Evolutionary conservation across 202 grass and related monocot genomes (phyloP).

Genomic region (Elaeis oleifera): DNA sequence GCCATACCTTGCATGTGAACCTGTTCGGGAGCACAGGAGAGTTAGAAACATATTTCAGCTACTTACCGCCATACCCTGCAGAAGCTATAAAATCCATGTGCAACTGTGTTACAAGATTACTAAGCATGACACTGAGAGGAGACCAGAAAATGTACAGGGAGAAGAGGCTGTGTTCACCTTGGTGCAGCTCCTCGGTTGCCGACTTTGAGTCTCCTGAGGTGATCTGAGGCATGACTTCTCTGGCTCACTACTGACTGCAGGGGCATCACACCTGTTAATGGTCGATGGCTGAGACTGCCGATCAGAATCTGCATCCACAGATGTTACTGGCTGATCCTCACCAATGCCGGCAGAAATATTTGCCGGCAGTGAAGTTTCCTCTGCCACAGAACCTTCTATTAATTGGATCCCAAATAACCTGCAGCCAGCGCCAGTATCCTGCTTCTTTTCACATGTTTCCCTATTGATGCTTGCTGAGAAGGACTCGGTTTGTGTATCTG

Average conservation of each 20-base stretch:
- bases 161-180: constrained; percentile 41
- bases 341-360: constrained; percentile 23
- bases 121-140: too few species aligned
- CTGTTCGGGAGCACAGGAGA: constrained; percentile 15
- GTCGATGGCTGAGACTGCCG: constrained; percentile 52
- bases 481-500: constrained; percentile 37
- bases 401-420: constrained; percentile 94
- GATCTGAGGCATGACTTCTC: constrained; percentile 16
- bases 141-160: too few species aligned
- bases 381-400: constrained; percentile 35
- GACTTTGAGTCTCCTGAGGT: constrained; percentile 44
- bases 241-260: constrained; percentile 36
- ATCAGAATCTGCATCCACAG: constrained; percentile 33
- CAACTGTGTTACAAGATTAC: neutral
- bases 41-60: too few species aligned
- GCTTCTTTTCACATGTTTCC: constrained; percentile 40
- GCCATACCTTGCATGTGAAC: constrained; percentile 95
- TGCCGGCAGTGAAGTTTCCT: constrained; percentile 26
- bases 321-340: constrained; percentile 34
- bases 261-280: constrained; percentile 37
- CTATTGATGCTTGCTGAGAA: constrained; percentile 44
- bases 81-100: neutral
- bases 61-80: neutral
- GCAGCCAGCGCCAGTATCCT: constrained; percentile 43
- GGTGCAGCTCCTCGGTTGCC: constrained; percentile 87